Base-by-base conservation (phyloP, 805 yeast genomes). In the Yarrowia sp. region DNA sequence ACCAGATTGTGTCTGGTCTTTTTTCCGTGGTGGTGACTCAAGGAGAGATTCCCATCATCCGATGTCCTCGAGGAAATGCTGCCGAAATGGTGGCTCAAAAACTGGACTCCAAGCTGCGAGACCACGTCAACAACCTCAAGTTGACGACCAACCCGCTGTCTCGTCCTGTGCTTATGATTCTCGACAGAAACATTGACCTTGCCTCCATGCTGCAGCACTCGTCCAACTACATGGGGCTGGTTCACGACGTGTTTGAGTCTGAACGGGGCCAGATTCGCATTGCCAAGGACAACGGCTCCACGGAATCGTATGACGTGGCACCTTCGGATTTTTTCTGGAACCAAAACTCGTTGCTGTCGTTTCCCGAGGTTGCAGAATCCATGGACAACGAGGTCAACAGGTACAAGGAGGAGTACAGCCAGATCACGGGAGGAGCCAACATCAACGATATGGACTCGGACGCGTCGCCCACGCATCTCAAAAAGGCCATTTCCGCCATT, bases 331-430 rank as follows among this genome's bases (percentile, higher is more conserved):
- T 89, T 73, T 95, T 95, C 77, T 95, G 99, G 99, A 78, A 77
- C 67, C 81, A 82, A 67, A 92, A 95, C 76, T 81, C 96, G 12
- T 88, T 88, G 59, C 78, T 90, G 65, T 98, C 99, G 40, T 95
- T 95, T 80, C 99, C 99, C 0, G 98, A 93, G 73, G 98, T 96
- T n/a, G 99, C 96, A 35, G 99, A 95, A 75, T 90, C 90, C 75
- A 96, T 96, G 21, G 98, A 95, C 72, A 77, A 81, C 28, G 98
- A 91, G 66, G 80, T 92, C 67, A 85, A 87, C 66, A 80, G 82
- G 64, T 95, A 95, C 77, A 93, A 92, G 69, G 83, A 83, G 65
- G 97, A 91, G 70, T 97, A 98, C 1, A 88, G 87, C 67, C 96
- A 89, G 66, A 81, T 96, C 61, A 91, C 98, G 1, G 82, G 83